These are phyloP conservation scores for Basipetospora chlamydospora DNA, from an alignment of 2,329 filamentous ascomycete species.

Conservation along the genomic window DNA sequence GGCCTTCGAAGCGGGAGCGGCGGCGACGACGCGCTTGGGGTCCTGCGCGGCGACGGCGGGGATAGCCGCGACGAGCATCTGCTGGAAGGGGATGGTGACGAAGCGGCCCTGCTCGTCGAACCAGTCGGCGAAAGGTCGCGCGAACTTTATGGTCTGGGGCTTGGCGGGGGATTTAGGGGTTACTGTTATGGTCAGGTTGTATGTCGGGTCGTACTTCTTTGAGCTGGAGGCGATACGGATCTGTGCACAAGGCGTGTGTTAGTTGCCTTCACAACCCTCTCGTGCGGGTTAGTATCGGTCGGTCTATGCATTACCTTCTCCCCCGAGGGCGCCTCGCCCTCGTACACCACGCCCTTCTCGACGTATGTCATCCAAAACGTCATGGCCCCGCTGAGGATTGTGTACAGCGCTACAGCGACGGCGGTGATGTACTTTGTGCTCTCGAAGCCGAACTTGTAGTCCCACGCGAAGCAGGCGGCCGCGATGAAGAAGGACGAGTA, in stretches of 20 bases:
- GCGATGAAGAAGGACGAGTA: conserved; percentile 71
- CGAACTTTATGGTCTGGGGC: conserved; percentile 34
- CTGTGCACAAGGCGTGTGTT: conserved; percentile 22
- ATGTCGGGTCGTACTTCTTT: conserved; percentile 69
- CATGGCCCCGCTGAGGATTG: conserved; percentile 60
- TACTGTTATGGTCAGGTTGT: conserved; percentile 56
- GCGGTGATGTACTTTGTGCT: conserved; percentile 69
- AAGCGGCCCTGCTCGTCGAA: conserved; percentile 63
- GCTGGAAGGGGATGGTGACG: conserved; percentile 62
- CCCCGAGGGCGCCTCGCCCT: conserved; percentile 52
- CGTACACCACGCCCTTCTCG: conserved; percentile 71
- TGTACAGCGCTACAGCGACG: conserved; percentile 65
- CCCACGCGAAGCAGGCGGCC: conserved; percentile 73
- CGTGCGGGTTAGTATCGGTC: neutral
- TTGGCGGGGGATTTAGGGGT: conserved; percentile 21
- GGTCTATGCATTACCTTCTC: too few species aligned
- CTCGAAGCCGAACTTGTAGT: conserved; percentile 86
- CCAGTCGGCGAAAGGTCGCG: conserved; percentile 57
- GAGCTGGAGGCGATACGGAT: conserved; percentile 58
- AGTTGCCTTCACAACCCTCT: conserved; percentile 8
- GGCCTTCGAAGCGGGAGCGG: neutral
- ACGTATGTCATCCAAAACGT: conserved; percentile 75
- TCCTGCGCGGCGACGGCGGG: conserved; percentile 52
- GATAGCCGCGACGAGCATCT: conserved; percentile 56
- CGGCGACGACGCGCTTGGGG: conserved; percentile 32